Conservation (phyloP, 2,329 filamentous ascomycete genomes). For the Huntiella decipiens region DNA sequence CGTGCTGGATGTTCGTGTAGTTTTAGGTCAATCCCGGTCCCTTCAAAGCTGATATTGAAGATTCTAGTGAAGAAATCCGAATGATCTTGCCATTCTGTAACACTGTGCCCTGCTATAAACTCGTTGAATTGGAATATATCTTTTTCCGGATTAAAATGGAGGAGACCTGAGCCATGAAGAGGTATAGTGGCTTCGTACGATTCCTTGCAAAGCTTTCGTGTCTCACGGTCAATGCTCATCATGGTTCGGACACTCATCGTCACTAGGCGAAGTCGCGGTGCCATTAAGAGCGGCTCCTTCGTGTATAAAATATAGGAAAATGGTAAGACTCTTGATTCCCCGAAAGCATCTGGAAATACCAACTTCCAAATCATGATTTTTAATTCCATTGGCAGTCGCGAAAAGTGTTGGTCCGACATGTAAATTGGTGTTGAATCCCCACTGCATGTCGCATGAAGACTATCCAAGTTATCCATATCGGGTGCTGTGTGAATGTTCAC, state of each 20-base stretch:
- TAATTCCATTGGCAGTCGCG: conserved; percentile 1
- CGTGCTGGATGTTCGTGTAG: no score
- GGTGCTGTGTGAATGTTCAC: not conserved
- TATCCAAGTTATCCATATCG: not conserved
- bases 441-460: conserved; percentile 2
- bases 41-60: conserved; percentile 1
- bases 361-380: conserved; percentile 8
- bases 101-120: not conserved
- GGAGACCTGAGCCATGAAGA: not conserved
- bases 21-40: not conserved
- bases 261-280: not conserved
- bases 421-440: not conserved
- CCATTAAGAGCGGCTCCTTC: not conserved
- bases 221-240: conserved; percentile 7
- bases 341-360: conserved; percentile 2
- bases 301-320: not conserved
- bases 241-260: conserved; percentile 3
- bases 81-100: not conserved
- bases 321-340: conserved; percentile 1
- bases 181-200: conserved; percentile 1
- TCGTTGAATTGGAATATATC: conserved; percentile 3
- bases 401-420: not conserved
- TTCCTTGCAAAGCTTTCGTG: not conserved
- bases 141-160: conserved; percentile 2
- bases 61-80: not conserved